These are phyloP conservation scores for Claviceps citrina DNA, from an alignment of 2,329 filamentous ascomycete species.

Conservation along the genomic window DNA sequence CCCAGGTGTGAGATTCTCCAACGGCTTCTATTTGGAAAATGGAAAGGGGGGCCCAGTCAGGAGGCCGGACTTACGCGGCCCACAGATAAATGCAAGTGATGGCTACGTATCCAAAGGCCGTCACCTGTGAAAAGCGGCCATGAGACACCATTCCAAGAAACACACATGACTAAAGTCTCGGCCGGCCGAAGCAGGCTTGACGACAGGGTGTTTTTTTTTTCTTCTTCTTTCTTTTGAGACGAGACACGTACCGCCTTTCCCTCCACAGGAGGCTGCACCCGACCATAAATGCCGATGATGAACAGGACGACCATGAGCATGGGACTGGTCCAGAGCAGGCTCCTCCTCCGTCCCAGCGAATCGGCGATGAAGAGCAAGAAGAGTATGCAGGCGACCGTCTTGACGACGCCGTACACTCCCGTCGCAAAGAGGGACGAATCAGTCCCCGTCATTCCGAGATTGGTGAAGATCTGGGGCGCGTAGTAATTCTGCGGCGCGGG, in stretches of 20 bases:
- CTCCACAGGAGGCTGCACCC: conserved; percentile 40
- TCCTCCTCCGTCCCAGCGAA: conserved; percentile 46
- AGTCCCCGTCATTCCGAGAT: conserved; percentile 43
- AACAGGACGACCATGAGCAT: conserved; percentile 49
- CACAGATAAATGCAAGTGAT: conserved; percentile 60
- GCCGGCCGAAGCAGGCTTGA: too few species aligned
- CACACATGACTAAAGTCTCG: too few species aligned
- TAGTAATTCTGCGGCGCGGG: conserved; percentile 44
- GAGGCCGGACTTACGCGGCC: conserved; percentile 28
- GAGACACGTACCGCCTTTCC: conserved; percentile 26
- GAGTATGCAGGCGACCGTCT: conserved; percentile 45
- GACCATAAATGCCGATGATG: conserved; percentile 57
- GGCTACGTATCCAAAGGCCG: conserved; percentile 53
- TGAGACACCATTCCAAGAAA: too few species aligned
- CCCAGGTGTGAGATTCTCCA: conserved; percentile 9
- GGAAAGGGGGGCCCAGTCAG: not conserved
- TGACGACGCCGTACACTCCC: conserved; percentile 58
- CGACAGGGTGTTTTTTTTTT: too few species aligned
- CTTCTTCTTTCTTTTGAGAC: too few species aligned
- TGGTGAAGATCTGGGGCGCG: conserved; percentile 51
- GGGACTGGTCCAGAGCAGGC: conserved; percentile 48
- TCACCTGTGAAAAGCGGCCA: conserved; percentile 25
- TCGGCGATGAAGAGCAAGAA: conserved; percentile 56
- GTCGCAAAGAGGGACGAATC: conserved; percentile 52
- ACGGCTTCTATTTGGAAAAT: not conserved